phyloP scores from a whole-genome alignment of 257 asterid species.

The Jasminum sambac region DNA sequence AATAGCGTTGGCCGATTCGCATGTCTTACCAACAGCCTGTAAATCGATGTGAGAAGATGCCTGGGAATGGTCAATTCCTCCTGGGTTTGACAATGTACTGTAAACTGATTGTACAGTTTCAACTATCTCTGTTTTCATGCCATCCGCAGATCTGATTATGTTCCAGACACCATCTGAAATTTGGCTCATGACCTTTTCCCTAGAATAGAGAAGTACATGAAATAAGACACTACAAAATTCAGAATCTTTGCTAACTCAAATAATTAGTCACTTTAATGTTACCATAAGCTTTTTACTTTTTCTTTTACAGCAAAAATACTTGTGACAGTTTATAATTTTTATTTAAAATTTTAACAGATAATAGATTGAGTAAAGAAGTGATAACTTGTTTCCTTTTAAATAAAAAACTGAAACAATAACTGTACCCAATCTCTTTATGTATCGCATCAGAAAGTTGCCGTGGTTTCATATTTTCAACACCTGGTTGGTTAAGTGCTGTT shows the following conservation, averaged over 20 bases:
- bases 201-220: slow-evolving; percentile 31
- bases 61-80: slow-evolving; percentile 43
- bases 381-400: background rate
- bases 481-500: slow-evolving; percentile 65
- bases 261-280: background rate
- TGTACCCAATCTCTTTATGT: slow-evolving; percentile 92
- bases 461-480: slow-evolving; percentile 82
- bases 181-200: slow-evolving; percentile 76
- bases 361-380: background rate
- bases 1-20: slow-evolving; percentile 31
- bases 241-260: background rate
- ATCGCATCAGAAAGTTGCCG: slow-evolving; percentile 96
- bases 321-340: background rate
- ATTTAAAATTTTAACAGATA: background rate
- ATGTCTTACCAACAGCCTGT: slow-evolving; percentile 27
- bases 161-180: slow-evolving; percentile 82
- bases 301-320: background rate
- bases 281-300: background rate
- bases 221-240: slow-evolving; percentile 15
- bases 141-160: slow-evolving; percentile 69
- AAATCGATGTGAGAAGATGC: slow-evolving; percentile 41
- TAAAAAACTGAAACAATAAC: background rate
- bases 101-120: slow-evolving; percentile 81
- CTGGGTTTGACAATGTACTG: slow-evolving; percentile 51
- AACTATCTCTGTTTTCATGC: slow-evolving; percentile 69